These are phyloP conservation scores for Coemansia umbellata DNA, from an alignment of 192 early-diverging fungal genomes.

Conservation along the genomic window DNA sequence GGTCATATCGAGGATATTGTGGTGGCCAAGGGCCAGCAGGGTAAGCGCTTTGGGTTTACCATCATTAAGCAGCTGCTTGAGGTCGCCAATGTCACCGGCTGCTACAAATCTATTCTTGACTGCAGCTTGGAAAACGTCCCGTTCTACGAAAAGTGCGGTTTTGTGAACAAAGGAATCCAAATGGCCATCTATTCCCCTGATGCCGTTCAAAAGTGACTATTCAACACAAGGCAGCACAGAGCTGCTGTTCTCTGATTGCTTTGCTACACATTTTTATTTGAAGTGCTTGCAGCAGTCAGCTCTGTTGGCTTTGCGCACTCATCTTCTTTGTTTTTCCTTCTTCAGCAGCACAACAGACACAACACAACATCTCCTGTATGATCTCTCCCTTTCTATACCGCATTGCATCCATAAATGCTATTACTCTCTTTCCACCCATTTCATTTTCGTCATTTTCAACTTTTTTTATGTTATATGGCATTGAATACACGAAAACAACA, in stretches of 20 bases:
- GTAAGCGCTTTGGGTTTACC: constrained; percentile 61
- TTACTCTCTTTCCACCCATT: too few species aligned
- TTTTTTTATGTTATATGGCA: too few species aligned
- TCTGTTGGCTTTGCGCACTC: too few species aligned
- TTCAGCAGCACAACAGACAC: too few species aligned
- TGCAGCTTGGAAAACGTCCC: constrained; percentile 72
- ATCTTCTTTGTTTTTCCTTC: too few species aligned
- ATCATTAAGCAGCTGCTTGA: constrained; percentile 85
- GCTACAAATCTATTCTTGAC: constrained; percentile 87
- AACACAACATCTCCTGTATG: too few species aligned
- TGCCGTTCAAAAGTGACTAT: constrained; percentile 9
- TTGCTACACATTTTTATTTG: too few species aligned
- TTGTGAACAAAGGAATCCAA: constrained; percentile 70
- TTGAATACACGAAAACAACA: too few species aligned
- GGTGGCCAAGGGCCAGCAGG: constrained; percentile 69
- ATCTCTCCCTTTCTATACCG: too few species aligned
- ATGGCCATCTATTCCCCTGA: constrained; percentile 59
- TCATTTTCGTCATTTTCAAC: too few species aligned
- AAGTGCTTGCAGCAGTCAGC: too few species aligned
- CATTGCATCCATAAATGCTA: too few species aligned
- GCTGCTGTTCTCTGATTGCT: background rate
- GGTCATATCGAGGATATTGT: constrained; percentile 92
- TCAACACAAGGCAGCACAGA: background rate
- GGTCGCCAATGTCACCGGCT: constrained; percentile 69
- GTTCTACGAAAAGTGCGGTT: constrained; percentile 92